phyloP scores from a whole-genome alignment of 2,329 filamentous ascomycete genomes.

The Penicillium sp. region DNA sequence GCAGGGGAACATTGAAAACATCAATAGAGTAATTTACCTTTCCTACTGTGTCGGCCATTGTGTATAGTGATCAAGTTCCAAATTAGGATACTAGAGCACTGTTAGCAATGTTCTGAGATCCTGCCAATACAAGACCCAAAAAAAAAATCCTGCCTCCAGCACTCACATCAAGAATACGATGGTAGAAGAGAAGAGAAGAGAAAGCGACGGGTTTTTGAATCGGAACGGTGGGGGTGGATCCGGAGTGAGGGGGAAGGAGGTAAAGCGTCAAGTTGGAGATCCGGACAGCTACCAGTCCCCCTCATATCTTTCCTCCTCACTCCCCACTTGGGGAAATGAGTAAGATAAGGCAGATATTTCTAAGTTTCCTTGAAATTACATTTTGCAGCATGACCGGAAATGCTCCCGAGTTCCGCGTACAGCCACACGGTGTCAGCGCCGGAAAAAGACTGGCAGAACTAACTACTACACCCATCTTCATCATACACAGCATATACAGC shows the following conservation, averaged over 20 bases:
- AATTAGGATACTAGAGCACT: not conserved
- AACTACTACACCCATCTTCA: not conserved
- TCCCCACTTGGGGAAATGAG: not conserved
- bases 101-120: not conserved
- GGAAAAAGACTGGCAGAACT: not conserved
- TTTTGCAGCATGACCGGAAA: slow-evolving; percentile 3
- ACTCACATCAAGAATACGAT: slow-evolving; percentile 20
- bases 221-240: slow-evolving; percentile 9
- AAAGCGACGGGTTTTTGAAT: slow-evolving; percentile 20
- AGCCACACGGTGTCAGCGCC: not conserved
- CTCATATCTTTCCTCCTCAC: not conserved
- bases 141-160: slow-evolving; percentile 3
- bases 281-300: not conserved
- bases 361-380: too few relatives aligned
- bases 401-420: not conserved
- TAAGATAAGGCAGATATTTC: slow-evolving; percentile 1
- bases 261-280: slow-evolving; percentile 9
- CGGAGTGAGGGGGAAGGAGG: slow-evolving; percentile 19
- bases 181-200: slow-evolving; percentile 17
- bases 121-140: not conserved
- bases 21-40: slow-evolving; percentile 42
- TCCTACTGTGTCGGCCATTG: slow-evolving; percentile 58
- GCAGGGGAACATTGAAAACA: not conserved
- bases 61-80: slow-evolving; percentile 18
- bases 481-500: not conserved